Base-by-base conservation (phyloP, 345 rosid genomes). In the Euphorbia tirucalli region DNA sequence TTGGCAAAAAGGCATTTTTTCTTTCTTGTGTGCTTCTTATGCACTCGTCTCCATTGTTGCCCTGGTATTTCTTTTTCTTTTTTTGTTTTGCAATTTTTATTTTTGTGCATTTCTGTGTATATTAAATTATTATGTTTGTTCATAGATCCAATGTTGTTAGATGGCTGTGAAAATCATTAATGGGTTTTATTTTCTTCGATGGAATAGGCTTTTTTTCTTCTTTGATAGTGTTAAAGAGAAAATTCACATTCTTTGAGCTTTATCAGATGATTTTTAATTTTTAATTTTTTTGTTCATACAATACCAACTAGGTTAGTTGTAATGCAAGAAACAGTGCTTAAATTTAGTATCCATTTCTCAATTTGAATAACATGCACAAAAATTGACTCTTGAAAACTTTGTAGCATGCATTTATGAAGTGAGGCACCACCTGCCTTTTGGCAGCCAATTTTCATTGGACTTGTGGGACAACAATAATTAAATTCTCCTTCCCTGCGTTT, bases 41-140 rank as follows among this genome's bases (percentile, higher is more conserved):
- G 93, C 79, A 18, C 54, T 83, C 52, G 85, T 88, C 74, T 86
- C 88, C 74, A 69, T 83, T 59, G 80, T 86, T 76, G 88, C 90
- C 49, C 67, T 88, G 86, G 93, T 88, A 82, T 21, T 0, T 48
- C 30, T 18, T 44, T 50, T 32, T 55, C 11, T 55, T 55, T 9
- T 10, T n/a, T 21, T 55, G 28, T n/a, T 21, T 55, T 5, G 21
- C 3, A 11, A 22, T 5, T 54, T 50, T 50, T 10, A n/a, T n/a
- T n/a, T n/a, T n/a, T n/a, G n/a, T n/a, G n/a, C n/a, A n/a, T n/a
- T n/a, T n/a, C n/a, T n/a, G 13, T 48, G 14, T 1, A 2, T 48
- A 48, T 14, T 14, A 7, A 48, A 14, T 15, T 43, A 43, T 7
- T 8, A 2, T 43, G 14, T 13, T 43, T 43, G 10, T 43, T 9